phyloP scores from a whole-genome alignment of 306 rosid species.

The Hylodesmum podocarpum region DNA sequence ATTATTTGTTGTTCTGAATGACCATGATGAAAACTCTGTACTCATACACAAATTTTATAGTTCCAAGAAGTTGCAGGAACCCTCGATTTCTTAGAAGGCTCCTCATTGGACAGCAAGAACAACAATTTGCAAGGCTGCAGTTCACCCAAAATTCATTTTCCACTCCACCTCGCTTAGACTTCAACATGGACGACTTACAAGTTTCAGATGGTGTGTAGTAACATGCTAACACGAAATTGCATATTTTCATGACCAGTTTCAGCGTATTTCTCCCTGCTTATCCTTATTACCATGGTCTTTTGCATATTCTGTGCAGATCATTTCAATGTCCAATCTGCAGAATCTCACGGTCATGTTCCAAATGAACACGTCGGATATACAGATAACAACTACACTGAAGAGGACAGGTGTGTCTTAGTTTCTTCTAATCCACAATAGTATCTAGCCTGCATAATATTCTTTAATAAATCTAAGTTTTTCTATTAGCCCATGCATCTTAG shows the following conservation, averaged over 20 bases:
- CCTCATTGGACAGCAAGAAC: slow-evolving; percentile 54
- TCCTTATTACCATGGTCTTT: not conserved
- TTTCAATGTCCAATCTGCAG: slow-evolving; percentile 37
- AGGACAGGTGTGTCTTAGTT: slow-evolving; percentile 58
- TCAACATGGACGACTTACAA: slow-evolving; percentile 36
- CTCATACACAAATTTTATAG: slow-evolving; percentile 34
- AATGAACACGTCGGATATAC: slow-evolving; percentile 19
- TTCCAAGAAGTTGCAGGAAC: slow-evolving; percentile 41
- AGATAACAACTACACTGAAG: slow-evolving; percentile 37
- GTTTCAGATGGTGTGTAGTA: slow-evolving; percentile 33
- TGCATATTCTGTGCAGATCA: slow-evolving; percentile 41
- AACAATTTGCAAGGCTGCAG: slow-evolving; percentile 47
- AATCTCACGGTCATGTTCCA: slow-evolving; percentile 30
- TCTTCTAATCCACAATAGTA: not conserved
- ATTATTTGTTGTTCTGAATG: not conserved
- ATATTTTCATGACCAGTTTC: not conserved
- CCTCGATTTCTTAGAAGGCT: slow-evolving; percentile 40
- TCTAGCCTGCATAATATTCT: not conserved
- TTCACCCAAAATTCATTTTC: slow-evolving; percentile 30
- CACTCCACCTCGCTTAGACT: slow-evolving; percentile 32
- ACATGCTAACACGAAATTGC: not conserved
- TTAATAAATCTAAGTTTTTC: not conserved
- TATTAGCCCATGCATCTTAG: too few species aligned
- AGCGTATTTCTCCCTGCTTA: not conserved
- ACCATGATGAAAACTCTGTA: not conserved